These are phyloP conservation scores for Spathaspora arborariae DNA, from an alignment of 805 yeast species.

Conservation along the genomic window DNA sequence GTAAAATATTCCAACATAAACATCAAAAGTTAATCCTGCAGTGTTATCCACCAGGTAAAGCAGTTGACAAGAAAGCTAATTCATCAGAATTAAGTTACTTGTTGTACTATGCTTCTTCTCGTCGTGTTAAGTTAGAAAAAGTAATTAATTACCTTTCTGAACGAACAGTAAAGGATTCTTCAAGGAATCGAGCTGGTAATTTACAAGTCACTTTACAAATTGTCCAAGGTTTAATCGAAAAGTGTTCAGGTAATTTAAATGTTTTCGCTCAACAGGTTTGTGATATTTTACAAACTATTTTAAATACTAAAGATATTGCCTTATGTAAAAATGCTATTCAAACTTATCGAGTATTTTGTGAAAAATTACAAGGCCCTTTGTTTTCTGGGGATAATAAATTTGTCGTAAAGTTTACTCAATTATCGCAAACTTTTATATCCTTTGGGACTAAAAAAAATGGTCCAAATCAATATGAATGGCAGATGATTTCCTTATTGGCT, in stretches of 20 bases:
- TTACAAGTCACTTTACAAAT: conserved; percentile 77
- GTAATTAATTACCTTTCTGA: conserved; percentile 67
- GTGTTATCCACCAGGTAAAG: conserved; percentile 90
- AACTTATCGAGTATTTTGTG: conserved; percentile 43
- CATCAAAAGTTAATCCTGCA: conserved; percentile 87
- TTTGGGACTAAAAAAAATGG: conserved; percentile 11
- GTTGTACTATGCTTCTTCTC: conserved; percentile 83
- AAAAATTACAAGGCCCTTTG: conserved; percentile 55
- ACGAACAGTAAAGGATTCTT: conserved; percentile 58
- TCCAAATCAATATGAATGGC: conserved; percentile 45
- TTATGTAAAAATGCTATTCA: conserved; percentile 51
- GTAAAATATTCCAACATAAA: conserved; percentile 56
- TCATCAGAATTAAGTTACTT: conserved; percentile 87
- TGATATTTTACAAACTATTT: conserved; percentile 49
- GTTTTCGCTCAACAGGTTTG: conserved; percentile 73
- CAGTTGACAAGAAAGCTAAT: conserved; percentile 84
- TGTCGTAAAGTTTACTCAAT: conserved; percentile 41
- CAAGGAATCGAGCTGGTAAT: conserved; percentile 63
- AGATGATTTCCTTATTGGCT: conserved; percentile 36
- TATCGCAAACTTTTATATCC: conserved; percentile 20
- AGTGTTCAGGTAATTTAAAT: conserved; percentile 80
- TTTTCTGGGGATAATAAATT: conserved; percentile 64
- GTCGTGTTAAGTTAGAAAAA: conserved; percentile 84
- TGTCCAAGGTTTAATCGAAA: conserved; percentile 61
- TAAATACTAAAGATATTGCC: conserved; percentile 56